A percentile compares a stretch with the other conserved stretches of the same genome.
phyloP scores from a whole-genome alignment of 2,329 filamentous ascomycete species.

The Microthyrium microscopicum region DNA sequence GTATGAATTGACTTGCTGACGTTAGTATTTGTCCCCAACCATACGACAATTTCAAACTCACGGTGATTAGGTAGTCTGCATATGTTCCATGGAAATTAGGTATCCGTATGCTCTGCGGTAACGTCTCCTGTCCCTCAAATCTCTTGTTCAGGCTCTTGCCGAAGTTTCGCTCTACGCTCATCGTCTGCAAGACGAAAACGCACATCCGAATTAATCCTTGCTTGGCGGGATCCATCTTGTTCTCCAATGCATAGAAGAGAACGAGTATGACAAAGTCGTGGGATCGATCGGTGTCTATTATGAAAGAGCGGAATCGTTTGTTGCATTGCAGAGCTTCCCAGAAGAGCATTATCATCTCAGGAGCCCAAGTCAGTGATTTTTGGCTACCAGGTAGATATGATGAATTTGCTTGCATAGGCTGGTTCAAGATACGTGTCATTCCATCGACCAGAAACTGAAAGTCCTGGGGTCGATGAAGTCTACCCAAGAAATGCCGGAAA shows the following conservation, averaged over 20 bases:
- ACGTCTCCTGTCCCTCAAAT: constrained; percentile 75
- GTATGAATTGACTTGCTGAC: constrained; percentile 62
- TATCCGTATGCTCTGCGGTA: constrained; percentile 68
- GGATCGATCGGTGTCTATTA: constrained; percentile 84
- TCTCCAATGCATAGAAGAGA: constrained; percentile 82
- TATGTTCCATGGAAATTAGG: constrained; percentile 77
- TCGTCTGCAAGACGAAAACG: constrained; percentile 85
- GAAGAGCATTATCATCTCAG: constrained; percentile 92
- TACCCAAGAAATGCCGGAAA: constrained; percentile 81
- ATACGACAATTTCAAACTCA: constrained; percentile 25
- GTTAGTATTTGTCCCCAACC: neutral
- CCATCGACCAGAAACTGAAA: constrained; percentile 96
- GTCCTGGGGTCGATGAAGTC: constrained; percentile 82
- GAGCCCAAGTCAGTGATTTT: constrained; percentile 66
- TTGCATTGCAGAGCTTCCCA: constrained; percentile 98
- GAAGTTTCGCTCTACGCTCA: constrained; percentile 86
- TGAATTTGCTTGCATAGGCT: constrained; percentile 68
- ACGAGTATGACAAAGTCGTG: constrained; percentile 87
- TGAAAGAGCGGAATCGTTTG: constrained; percentile 89
- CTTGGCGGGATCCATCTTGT: constrained; percentile 69
- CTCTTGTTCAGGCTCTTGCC: constrained; percentile 75
- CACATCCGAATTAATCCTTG: constrained; percentile 94
- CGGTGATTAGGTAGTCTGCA: constrained; percentile 83
- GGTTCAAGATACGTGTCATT: constrained; percentile 81
- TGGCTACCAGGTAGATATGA: constrained; percentile 81